Evolutionary conservation across 371 early-diverging fungal species (phyloP), one percentile per base, ranked within the genome.

Genomic region (Fennellomyces sp.): DNA sequence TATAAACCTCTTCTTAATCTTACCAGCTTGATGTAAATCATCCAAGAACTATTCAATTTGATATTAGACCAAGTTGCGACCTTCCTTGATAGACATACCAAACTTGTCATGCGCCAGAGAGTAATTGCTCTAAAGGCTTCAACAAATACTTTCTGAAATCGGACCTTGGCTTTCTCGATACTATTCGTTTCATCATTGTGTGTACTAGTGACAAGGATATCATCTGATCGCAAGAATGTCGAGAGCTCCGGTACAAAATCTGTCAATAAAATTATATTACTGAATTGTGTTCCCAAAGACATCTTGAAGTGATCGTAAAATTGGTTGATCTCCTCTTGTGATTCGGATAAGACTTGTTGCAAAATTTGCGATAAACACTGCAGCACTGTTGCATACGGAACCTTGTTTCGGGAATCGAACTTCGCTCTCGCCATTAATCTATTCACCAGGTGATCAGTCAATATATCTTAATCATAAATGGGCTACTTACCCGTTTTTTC

Each of bases 401-500:
- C n/a, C n/a, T n/a, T n/a, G n/a, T n/a, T n/a, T n/a, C 78, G 57
- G 15, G 65, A 60, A 60, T 78, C 78, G 41, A 73, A 75, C 51
- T 78, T 78, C 2, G 72, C 51, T 0, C 56, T 60, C n/a, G 78
- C 78, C 2, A 78, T 69, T 56, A 71, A 78, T n/a, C 78, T 73
- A 19, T 5, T 13, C n/a, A 45, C n/a, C 17, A 21, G 36, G 13
- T 21, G 12, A 36, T 25, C 12, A 19, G n/a, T n/a, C n/a, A n/a
- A n/a, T n/a, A n/a, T n/a, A n/a, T n/a, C n/a, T n/a, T n/a, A n/a
- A n/a, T 25, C 13, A 15, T 21, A 17, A 11, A 25, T n/a, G 10
- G 45, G 36, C 11, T 17, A 29, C 47, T 63, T 70, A 73, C 73
- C 73, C 75, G 51, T 68, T 66, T 52, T 75, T 68, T 56, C 78